These are phyloP conservation scores for Neurospora crassa DNA, from an alignment of 2,329 filamentous ascomycete genomes.

Conservation along the genomic window DNA sequence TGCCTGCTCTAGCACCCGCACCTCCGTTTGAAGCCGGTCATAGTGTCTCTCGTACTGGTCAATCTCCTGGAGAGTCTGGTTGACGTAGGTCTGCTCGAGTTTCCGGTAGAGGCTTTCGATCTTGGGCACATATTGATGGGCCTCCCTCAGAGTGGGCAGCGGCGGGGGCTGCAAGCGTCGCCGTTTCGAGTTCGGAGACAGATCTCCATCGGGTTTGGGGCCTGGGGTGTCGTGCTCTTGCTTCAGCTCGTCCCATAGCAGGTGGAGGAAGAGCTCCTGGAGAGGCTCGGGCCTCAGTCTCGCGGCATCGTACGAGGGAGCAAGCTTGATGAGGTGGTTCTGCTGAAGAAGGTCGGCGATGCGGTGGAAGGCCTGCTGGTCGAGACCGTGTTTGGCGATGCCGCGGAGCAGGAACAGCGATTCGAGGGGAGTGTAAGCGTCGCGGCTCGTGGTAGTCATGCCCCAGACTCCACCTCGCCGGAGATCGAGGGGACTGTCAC, in stretches of 20 bases:
- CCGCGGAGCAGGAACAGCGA: slow-evolving; percentile 25
- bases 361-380: slow-evolving; percentile 23
- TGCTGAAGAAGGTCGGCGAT: slow-evolving; percentile 53
- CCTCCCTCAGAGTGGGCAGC: slow-evolving; percentile 56
- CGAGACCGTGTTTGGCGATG: slow-evolving; percentile 21
- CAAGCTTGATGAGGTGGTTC: slow-evolving; percentile 63
- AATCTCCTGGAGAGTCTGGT: slow-evolving; percentile 60
- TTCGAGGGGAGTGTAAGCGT: slow-evolving; percentile 26
- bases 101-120: slow-evolving; percentile 62
- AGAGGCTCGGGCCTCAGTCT: slow-evolving; percentile 71
- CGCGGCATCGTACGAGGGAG: slow-evolving; percentile 60
- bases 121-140: slow-evolving; percentile 54
- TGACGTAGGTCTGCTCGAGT: slow-evolving; percentile 66
- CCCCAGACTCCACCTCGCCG: slow-evolving; percentile 26
- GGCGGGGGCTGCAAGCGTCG: slow-evolving; percentile 62
- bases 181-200: slow-evolving; percentile 55
- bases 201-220: slow-evolving; percentile 32
- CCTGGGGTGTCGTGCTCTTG: slow-evolving; percentile 33
- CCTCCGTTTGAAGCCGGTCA: slow-evolving; percentile 54
- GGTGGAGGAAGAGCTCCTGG: slow-evolving; percentile 64
- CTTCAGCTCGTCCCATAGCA: slow-evolving; percentile 65
- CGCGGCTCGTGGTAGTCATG: slow-evolving; percentile 24
- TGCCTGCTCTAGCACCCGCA: slow-evolving; percentile 36
- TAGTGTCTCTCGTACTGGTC: slow-evolving; percentile 63
- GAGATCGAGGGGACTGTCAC: slow-evolving; percentile 24